A percentile compares a stretch with the other conserved stretches of the same genome.
These are phyloP conservation scores for Cymbidium sinense DNA, from an alignment of 106 monocot species.

Conservation along the genomic window DNA sequence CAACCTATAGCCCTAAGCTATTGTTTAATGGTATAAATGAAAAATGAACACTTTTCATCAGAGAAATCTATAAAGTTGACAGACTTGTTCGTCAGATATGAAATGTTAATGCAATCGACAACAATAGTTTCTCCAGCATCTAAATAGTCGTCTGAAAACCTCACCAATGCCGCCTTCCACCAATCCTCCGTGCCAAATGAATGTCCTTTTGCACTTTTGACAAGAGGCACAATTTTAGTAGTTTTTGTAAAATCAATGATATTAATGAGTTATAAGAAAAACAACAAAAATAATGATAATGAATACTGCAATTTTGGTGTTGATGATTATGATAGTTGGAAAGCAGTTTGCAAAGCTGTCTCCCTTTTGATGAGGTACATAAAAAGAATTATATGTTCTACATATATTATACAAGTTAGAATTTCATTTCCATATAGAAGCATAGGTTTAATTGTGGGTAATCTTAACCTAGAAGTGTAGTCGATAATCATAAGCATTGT, in stretches of 20 bases:
- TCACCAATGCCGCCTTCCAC: slow-evolving; percentile 4
- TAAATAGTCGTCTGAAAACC: not conserved
- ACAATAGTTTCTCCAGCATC: no score
- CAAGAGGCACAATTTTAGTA: not conserved
- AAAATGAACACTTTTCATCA: no score
- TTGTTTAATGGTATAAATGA: no score
- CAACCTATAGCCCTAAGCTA: no score
- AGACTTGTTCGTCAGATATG: no score
- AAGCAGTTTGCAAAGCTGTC: not conserved
- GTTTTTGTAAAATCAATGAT: not conserved
- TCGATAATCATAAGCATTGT: no score
- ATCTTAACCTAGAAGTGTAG: no score
- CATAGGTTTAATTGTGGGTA: no score
- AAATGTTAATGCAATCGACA: no score
- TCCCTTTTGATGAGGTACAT: no score
- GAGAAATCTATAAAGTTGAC: no score
- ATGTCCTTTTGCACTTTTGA: slow-evolving; percentile 7
- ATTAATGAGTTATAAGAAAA: not conserved
- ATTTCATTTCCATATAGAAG: no score
- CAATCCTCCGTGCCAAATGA: not conserved
- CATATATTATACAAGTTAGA: not conserved
- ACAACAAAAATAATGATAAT: not conserved
- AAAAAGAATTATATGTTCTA: not conserved
- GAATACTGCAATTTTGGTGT: not conserved
- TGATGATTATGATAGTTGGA: not conserved